Conservation (phyloP, 495 filamentous ascomycete species). For the Penicillium tannophilum region DNA sequence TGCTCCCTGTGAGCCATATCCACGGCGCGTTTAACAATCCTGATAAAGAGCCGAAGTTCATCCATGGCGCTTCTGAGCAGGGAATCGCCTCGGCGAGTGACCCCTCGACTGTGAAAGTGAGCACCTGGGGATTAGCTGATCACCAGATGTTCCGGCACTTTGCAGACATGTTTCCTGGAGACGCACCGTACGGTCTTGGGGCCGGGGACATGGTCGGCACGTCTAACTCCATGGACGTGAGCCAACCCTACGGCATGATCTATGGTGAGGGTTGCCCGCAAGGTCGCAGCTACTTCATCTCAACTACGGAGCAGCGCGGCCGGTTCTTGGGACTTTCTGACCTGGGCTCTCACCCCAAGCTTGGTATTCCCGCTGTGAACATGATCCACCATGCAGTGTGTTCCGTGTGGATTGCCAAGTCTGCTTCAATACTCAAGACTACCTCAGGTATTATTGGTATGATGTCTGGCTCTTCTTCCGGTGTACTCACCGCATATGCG, state of each 20-base stretch:
- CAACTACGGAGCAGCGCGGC: constrained; percentile 75
- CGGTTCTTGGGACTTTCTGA: constrained; percentile 64
- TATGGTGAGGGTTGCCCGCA: constrained; percentile 83
- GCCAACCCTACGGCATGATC: constrained; percentile 78
- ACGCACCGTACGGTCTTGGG: constrained; percentile 75
- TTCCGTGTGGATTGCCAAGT: constrained; percentile 91
- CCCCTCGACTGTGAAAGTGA: constrained; percentile 73
- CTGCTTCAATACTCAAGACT: constrained; percentile 63
- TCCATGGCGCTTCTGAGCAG: constrained; percentile 78
- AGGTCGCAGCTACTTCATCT: constrained; percentile 75
- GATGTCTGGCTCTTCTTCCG: constrained; percentile 80
- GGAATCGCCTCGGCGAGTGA: constrained; percentile 75
- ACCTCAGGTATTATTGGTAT: constrained; percentile 82
- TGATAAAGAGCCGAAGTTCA: constrained; percentile 72
- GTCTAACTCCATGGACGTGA: constrained; percentile 87
- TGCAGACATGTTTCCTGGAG: constrained; percentile 69
- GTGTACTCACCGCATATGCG: constrained; percentile 82
- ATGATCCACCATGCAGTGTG: constrained; percentile 63
- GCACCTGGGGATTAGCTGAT: constrained; percentile 80
- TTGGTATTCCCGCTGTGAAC: constrained; percentile 74
- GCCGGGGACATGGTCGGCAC: constrained; percentile 72
- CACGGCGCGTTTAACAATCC: constrained; percentile 69
- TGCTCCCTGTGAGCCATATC: constrained; percentile 72
- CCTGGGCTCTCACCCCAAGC: constrained; percentile 47
- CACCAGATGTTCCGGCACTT: constrained; percentile 74